Base-by-base conservation (phyloP, 1,139 yeast genomes). In the Saccharomycopsis hybrid region DNA sequence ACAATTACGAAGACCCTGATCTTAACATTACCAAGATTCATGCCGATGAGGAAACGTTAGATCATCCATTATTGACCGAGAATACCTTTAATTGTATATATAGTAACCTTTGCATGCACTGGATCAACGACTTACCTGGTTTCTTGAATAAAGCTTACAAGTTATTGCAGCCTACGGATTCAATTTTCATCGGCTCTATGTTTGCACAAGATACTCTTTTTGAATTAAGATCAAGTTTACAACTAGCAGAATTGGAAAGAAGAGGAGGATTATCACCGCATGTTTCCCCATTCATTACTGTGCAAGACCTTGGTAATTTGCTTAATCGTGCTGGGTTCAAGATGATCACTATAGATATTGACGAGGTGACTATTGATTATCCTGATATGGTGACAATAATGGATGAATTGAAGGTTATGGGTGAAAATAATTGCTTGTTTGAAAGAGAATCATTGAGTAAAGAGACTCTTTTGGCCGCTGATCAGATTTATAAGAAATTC, bases 171-270 rank as follows among this genome's bases (percentile, higher is more conserved):
- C 94, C 94, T 0, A 46, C 44, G 29, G 95, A 87, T 62, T 94
- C 95, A 1, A 71, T 88, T 62, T 85, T 87, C 58, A 74, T 87
- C 75, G 95, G 85, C 1, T 77, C 89, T n/a, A 75, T 87, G 72
- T 77, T 85, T 59, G 94, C 94, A 5, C 94, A 92, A 4, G 96
- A 87, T 62, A 83, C 95, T 1, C 68, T 87, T 30, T 87, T 80
- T 60, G 96, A 87, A 64, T 70, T 87, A 50, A 73, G 96, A 48
- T 85, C 95, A 0, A 73, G 90, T 1, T 68, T 87, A 46, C 96
- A 87, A 62, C 68, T 87, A 49, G 95, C 95, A 0, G 96, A 87
- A 60, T 68, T 82, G 65, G 95, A 87, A 60, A 71, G 95, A 49
- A 71, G 68, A 49, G 95, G 95, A 5, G 90, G 95, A 2, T 74